phyloP scores from a whole-genome alignment of 129 eudicot species.

The Lonicera japonica region DNA sequence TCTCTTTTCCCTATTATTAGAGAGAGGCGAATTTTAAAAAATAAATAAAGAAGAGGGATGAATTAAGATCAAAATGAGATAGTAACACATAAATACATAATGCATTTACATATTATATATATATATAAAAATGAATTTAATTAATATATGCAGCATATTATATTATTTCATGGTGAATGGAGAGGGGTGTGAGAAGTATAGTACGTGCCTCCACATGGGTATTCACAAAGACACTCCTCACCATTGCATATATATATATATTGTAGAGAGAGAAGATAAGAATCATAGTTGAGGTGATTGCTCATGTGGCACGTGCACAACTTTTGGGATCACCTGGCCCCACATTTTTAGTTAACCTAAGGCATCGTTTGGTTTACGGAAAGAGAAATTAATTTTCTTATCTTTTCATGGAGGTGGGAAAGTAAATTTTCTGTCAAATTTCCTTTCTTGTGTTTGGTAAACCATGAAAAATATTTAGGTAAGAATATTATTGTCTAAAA shows the following conservation, averaged over 20 bases:
- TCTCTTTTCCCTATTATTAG: constrained; percentile 13
- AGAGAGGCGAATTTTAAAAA: constrained; percentile 18
- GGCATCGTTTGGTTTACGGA: too few relatives aligned
- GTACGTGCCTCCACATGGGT: constrained; percentile 17
- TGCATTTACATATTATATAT: background rate
- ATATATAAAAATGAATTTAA: background rate
- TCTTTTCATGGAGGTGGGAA: too few relatives aligned
- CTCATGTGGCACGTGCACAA: constrained; percentile 21
- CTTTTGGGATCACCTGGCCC: constrained; percentile 6
- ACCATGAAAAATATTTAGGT: too few relatives aligned
- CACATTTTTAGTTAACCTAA: too few relatives aligned
- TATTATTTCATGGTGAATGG: constrained; percentile 7
- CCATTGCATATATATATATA: background rate
- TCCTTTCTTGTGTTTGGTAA: too few relatives aligned
- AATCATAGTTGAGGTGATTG: constrained; percentile 15
- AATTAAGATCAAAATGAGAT: too few relatives aligned
- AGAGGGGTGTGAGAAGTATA: background rate
- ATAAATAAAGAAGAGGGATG: too few relatives aligned
- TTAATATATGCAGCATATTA: background rate
- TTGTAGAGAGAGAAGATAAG: background rate
- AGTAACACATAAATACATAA: background rate
- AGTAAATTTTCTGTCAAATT: too few relatives aligned
- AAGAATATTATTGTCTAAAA: too few relatives aligned
- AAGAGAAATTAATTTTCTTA: too few relatives aligned
- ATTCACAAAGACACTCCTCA: background rate